These are phyloP conservation scores for Lentinus brumalis DNA, from an alignment of 768 basidiomycete genomes.

Conservation along the genomic window DNA sequence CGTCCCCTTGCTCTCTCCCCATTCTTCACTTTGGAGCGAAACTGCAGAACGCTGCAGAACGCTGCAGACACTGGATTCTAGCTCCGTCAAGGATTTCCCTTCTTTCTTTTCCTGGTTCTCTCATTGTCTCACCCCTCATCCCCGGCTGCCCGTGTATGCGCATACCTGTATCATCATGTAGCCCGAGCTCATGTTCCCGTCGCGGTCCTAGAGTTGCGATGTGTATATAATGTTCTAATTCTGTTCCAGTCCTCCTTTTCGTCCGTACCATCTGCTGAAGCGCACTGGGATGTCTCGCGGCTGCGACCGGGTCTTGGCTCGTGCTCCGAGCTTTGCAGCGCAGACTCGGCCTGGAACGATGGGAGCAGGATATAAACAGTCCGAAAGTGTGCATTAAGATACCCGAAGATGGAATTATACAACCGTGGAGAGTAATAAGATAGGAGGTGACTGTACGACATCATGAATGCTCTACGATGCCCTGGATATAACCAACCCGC, in stretches of 20 bases:
- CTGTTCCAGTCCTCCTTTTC: too few relatives aligned
- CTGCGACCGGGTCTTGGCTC: too few relatives aligned
- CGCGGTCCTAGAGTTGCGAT: neutral
- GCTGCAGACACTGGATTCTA: neutral
- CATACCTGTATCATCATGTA: conserved; percentile 11
- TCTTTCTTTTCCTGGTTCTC: neutral
- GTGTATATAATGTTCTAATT: neutral
- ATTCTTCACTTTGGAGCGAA: neutral
- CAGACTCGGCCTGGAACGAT: too few relatives aligned
- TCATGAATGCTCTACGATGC: conserved; percentile 31
- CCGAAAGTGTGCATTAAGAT: conserved; percentile 22
- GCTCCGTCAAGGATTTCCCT: neutral
- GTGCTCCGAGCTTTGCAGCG: too few relatives aligned
- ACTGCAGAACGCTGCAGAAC: neutral
- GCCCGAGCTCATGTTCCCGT: neutral
- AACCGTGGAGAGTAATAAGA: conserved; percentile 27
- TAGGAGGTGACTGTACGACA: conserved; percentile 9
- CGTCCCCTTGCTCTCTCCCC: neutral
- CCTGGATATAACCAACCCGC: conserved; percentile 59
- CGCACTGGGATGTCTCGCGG: too few relatives aligned
- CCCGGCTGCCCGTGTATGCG: conserved; percentile 1
- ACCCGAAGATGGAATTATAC: conserved; percentile 27
- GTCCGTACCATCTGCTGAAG: too few relatives aligned
- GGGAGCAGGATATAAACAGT: too few relatives aligned
- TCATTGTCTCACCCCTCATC: neutral